Percentiles rank a stretch among this genome's conserved stretches.
Conservation (phyloP, 805 yeast species). For the Saturnispora dispora region DNA sequence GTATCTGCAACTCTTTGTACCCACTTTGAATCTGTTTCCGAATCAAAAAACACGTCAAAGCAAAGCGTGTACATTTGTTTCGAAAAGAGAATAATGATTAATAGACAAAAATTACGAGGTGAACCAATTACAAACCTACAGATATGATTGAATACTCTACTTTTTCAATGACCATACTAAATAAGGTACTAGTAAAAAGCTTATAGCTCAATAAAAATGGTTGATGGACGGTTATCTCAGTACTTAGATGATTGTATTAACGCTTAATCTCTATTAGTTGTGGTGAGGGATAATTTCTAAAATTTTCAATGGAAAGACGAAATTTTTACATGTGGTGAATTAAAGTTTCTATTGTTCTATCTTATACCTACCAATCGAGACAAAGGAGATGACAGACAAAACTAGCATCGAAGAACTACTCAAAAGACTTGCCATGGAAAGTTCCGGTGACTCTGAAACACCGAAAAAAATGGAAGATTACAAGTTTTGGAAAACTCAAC, state of each 20-base stretch:
- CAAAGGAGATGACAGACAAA: slow-evolving; percentile 8
- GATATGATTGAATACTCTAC: not conserved
- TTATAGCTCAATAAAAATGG: no score
- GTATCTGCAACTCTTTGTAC: not conserved
- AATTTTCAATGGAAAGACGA: not conserved
- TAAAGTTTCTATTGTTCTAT: not conserved
- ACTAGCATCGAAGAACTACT: slow-evolving; percentile 53
- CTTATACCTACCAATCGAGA: not conserved
- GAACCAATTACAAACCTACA: not conserved
- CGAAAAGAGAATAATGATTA: not conserved
- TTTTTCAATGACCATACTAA: no score
- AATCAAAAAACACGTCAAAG: not conserved
- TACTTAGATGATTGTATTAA: not conserved
- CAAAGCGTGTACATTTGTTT: slow-evolving; percentile 2
- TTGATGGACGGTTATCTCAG: no score
- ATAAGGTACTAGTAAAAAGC: no score
- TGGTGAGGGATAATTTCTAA: not conserved
- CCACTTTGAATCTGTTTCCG: not conserved
- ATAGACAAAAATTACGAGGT: not conserved
- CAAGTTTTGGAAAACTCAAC: slow-evolving; percentile 97
- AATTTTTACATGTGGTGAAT: not conserved
- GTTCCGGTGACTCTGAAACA: slow-evolving; percentile 39
- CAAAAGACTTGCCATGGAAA: slow-evolving; percentile 43
- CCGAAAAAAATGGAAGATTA: slow-evolving; percentile 76
- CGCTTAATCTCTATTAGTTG: not conserved